Conservation (phyloP, 108 stramenopile species). For the Phaeodactylum tricornutum region DNA sequence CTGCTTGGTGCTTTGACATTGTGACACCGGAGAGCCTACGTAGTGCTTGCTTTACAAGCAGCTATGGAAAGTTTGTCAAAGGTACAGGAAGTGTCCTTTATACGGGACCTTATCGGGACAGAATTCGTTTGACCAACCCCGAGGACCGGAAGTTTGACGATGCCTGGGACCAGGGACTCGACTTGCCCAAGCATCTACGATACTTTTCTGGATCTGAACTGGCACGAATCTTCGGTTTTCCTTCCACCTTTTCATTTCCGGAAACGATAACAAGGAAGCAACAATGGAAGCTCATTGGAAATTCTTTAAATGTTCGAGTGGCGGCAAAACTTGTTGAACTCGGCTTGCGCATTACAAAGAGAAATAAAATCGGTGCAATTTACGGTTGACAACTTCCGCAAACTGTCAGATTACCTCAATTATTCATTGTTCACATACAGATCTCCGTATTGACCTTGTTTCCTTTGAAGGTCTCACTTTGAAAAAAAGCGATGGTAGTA, state of each 20-base stretch:
- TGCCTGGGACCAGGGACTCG: slow-evolving; percentile 30
- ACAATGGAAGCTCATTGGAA: slow-evolving; percentile 81
- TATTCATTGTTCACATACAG: too few relatives aligned
- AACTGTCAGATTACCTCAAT: too few relatives aligned
- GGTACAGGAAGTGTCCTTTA: slow-evolving; percentile 86
- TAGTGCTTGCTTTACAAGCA: slow-evolving; percentile 72
- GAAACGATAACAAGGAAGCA: slow-evolving; percentile 34
- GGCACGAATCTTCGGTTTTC: slow-evolving; percentile 72
- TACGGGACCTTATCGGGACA: slow-evolving; percentile 1
- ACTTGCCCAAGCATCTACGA: slow-evolving; percentile 29
- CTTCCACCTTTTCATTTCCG: slow-evolving; percentile 47
- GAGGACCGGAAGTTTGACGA: slow-evolving; percentile 30
- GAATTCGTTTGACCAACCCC: slow-evolving; percentile 10
- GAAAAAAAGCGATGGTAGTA: too few relatives aligned
- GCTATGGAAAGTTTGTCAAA: slow-evolving; percentile 68
- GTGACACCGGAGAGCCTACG: slow-evolving; percentile 38
- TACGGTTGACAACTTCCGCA: too few relatives aligned
- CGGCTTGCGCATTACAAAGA: too few relatives aligned
- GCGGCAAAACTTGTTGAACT: slow-evolving; percentile 52
- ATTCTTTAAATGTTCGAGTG: slow-evolving; percentile 69
- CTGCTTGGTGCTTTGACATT: slow-evolving; percentile 87
- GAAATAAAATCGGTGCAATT: too few relatives aligned
- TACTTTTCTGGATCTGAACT: slow-evolving; percentile 78
- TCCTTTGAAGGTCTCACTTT: too few relatives aligned
- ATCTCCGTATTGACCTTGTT: too few relatives aligned